Base-by-base conservation (phyloP, 2,329 filamentous ascomycete genomes). In the Claviceps lovelessii region DNA sequence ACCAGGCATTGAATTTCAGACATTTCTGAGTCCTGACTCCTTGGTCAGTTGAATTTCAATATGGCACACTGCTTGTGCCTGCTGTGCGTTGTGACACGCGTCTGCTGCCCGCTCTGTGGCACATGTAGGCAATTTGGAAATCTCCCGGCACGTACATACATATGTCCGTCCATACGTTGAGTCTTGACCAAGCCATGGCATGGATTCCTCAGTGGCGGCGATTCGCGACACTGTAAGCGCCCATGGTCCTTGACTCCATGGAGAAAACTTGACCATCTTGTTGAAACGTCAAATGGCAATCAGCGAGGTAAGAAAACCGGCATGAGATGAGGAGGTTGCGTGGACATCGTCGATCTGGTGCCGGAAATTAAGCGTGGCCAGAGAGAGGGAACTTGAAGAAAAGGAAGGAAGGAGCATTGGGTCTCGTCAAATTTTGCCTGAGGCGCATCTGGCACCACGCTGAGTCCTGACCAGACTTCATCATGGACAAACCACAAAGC, bases 51-150 rank as follows among this genome's bases (percentile, higher is more conserved):
- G 53, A 49, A 54, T 13, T 35, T 45, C 23, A 50, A 50, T 44
- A 46, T 54, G 53, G 46, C 53, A 47, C 53, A 39, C 28, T 51
- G 28, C n/a, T n/a, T 48, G 42, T 47, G 53, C 29, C 49, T 51
- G 53, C 44, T 46, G 29, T 51, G 37, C 42, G 13, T 47, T 35
- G 48, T 54, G 46, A 49, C 45, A 50, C 53, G 31, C 28, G n/a
- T 54, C 29, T 49, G 39, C 46, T n/a, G 45, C 52, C 45, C 33
- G 44, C 44, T 49, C 19, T 31, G 35, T 41, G 33, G 49, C n/a
- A 33, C 17, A 49, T 49, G 49, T 13, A 51, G 35, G 37, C 37
- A 31, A 41, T 41, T 51, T 51, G 49, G 23, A 23, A 23, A 35
- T 35, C 47, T 49, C 47, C 17, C 47, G 47, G 47, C n/a, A 35